Conservation (phyloP, 257 asterid species). For the Solanum microdontum region DNA sequence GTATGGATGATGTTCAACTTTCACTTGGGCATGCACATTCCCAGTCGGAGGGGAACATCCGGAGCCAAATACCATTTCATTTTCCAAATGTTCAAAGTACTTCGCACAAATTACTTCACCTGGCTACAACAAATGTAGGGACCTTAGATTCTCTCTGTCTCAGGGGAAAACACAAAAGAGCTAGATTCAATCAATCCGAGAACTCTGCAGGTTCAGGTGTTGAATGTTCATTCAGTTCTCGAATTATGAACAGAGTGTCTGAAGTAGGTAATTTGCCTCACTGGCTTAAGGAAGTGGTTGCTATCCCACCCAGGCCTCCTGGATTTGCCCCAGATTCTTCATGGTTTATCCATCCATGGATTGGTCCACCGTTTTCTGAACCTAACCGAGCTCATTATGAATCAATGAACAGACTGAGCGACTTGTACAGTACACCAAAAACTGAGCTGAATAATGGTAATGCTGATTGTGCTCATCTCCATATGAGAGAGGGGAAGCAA, state of each 20-base stretch:
- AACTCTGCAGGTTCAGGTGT: neutral
- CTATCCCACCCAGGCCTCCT: slow-evolving; percentile 20
- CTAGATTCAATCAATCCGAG: neutral
- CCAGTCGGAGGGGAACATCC: neutral
- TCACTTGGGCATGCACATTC: slow-evolving; percentile 26
- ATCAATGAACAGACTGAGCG: neutral
- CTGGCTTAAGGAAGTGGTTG: slow-evolving; percentile 51
- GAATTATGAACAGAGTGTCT: neutral
- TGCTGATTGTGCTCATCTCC: neutral
- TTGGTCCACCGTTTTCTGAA: slow-evolving; percentile 5
- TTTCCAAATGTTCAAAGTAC: neutral
- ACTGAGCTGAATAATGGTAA: neutral
- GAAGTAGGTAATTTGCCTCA: slow-evolving; percentile 31
- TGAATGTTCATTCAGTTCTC: slow-evolving; percentile 15
- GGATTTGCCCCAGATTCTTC: neutral
- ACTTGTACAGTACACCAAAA: neutral
- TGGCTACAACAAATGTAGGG: slow-evolving; percentile 8
- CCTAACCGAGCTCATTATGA: slow-evolving; percentile 7
- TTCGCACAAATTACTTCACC: slow-evolving; percentile 7
- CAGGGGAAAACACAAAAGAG: slow-evolving; percentile 4
- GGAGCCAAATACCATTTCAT: neutral
- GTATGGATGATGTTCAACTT: slow-evolving; percentile 9
- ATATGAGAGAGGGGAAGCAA: neutral
- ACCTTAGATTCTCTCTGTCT: neutral
- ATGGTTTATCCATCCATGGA: neutral